Evolutionary conservation across 352 stramenopile species (phyloP).

Genomic region (Phytophthora tentaculata): DNA sequence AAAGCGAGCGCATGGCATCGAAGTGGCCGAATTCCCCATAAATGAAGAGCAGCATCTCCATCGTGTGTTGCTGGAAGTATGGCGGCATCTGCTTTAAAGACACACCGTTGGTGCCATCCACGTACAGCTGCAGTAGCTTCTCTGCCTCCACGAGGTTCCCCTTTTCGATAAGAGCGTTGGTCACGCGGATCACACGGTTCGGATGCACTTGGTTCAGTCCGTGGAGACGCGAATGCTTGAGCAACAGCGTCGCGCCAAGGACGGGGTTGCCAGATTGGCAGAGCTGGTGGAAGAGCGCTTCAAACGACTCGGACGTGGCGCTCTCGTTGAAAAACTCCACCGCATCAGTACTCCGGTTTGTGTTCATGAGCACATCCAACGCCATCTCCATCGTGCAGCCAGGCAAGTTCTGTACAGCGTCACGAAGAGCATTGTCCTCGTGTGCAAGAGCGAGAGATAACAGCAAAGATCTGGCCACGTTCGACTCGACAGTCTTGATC

Average conservation of each 20-base stretch:
- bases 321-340: slow-evolving; percentile 58
- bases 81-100: slow-evolving; percentile 58
- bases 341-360: slow-evolving; percentile 44
- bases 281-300: slow-evolving; percentile 45
- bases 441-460: slow-evolving; percentile 67
- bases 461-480: slow-evolving; percentile 68
- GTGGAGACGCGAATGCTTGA: slow-evolving; percentile 65
- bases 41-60: slow-evolving; percentile 78
- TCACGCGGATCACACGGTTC: slow-evolving; percentile 53
- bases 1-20: slow-evolving; percentile 49
- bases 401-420: slow-evolving; percentile 51
- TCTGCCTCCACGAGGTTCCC: slow-evolving; percentile 53
- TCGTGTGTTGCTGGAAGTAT: slow-evolving; percentile 66
- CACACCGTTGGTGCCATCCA: slow-evolving; percentile 41
- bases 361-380: slow-evolving; percentile 44
- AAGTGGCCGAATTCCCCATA: slow-evolving; percentile 63
- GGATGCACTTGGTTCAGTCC: slow-evolving; percentile 40
- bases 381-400: slow-evolving; percentile 49
- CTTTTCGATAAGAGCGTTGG: slow-evolving; percentile 50
- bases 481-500: slow-evolving; percentile 32
- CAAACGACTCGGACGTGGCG: slow-evolving; percentile 41
- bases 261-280: slow-evolving; percentile 45
- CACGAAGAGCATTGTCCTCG: slow-evolving; percentile 49
- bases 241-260: slow-evolving; percentile 51
- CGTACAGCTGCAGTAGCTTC: slow-evolving; percentile 61